A percentile compares a stretch with the other conserved stretches of the same genome.
phyloP scores from a whole-genome alignment of 352 stramenopile genomes.

The Globisporangium ultimum region DNA sequence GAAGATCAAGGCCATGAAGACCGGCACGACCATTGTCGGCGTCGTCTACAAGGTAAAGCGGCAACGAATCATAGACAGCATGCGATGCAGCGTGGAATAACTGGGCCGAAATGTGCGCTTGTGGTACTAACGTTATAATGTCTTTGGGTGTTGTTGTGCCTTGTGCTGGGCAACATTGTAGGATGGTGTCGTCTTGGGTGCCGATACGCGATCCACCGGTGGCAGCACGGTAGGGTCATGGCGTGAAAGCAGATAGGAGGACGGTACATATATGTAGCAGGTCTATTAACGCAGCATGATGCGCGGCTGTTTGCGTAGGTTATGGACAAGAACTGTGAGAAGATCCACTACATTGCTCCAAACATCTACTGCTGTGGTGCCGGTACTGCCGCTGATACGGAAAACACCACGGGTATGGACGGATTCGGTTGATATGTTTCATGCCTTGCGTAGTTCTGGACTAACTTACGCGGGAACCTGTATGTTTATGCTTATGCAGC shows the following conservation, averaged over 20 bases:
- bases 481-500: conserved; percentile 10
- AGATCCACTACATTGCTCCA: conserved; percentile 99
- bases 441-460: no score
- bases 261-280: neutral
- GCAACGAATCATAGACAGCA: no score
- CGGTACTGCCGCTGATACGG: conserved; percentile 96
- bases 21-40: conserved; percentile 96
- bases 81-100: no score
- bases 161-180: conserved; percentile 9
- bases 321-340: conserved; percentile 99
- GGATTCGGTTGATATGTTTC: neutral
- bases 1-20: conserved; percentile 89
- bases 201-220: conserved; percentile 96
- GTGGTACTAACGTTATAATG: neutral
- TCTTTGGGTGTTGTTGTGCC: neutral
- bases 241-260: neutral
- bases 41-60: conserved; percentile 91
- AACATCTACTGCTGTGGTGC: conserved; percentile 99
- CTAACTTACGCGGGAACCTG: neutral
- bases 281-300: neutral
- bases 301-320: conserved; percentile 41
- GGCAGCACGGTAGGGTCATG: conserved; percentile 69
- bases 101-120: neutral
- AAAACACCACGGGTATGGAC: conserved; percentile 81
- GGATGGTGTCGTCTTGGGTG: conserved; percentile 95